Evolutionary conservation across 106 monocot species (phyloP).

Genomic region (Vanilla planifolia): DNA sequence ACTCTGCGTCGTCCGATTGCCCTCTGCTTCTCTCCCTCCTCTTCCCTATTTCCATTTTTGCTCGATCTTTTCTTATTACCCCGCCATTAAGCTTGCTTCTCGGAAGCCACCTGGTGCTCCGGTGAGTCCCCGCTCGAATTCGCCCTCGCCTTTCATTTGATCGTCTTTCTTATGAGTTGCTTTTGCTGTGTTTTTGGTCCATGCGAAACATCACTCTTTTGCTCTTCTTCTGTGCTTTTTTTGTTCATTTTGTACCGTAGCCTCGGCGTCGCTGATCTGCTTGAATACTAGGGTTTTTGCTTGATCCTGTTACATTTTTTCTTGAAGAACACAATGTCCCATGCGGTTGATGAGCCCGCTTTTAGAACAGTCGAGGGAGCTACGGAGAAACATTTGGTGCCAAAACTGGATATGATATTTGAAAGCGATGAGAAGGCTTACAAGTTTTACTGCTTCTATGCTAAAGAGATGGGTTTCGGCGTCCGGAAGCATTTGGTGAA

Average conservation of each 20-base stretch:
- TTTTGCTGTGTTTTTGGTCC: too few relatives aligned
- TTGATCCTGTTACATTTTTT: too few relatives aligned
- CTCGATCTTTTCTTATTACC: not conserved
- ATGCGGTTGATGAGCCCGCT: not conserved
- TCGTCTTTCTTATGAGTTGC: too few relatives aligned
- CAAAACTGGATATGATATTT: conserved; percentile 17
- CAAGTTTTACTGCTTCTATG: conserved; percentile 11
- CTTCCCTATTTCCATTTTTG: not conserved
- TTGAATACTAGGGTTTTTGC: not conserved
- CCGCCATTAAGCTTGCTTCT: too few relatives aligned
- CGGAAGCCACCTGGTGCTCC: too few relatives aligned
- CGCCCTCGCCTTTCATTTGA: too few relatives aligned
- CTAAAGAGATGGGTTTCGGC: conserved; percentile 17
- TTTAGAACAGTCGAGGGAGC: not conserved
- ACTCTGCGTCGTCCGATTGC: conserved; percentile 3
- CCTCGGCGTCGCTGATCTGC: not conserved
- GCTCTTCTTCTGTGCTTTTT: not conserved
- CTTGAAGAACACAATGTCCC: not conserved
- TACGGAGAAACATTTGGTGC: conserved; percentile 9
- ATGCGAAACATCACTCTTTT: too few relatives aligned
- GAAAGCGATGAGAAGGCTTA: conserved; percentile 20
- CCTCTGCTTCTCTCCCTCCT: not conserved
- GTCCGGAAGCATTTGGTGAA: conserved; percentile 16
- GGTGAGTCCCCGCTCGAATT: too few relatives aligned
- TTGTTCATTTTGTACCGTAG: not conserved